Evolutionary conservation across 176 grass and related monocot species (phyloP).

Genomic region (Cymbopogon citratus): DNA sequence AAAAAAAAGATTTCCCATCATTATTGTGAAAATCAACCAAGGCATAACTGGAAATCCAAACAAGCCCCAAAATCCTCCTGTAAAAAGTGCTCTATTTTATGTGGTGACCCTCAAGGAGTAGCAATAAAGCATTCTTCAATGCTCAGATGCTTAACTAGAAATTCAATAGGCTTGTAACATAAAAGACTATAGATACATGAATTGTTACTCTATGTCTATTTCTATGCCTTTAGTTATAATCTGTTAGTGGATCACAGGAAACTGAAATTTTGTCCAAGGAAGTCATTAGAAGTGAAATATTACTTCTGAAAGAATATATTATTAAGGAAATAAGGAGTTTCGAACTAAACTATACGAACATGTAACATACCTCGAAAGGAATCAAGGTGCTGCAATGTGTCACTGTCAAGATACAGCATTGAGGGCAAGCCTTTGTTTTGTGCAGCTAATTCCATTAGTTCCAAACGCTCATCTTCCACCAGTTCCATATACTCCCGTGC

Average conservation of each 20-base stretch:
- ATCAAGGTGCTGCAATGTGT: conserved; percentile 81
- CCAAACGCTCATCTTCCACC: conserved; percentile 91
- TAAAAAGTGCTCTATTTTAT: not conserved
- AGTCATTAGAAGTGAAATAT: not conserved
- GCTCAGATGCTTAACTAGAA: not conserved
- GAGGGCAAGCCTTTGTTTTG: conserved; percentile 76
- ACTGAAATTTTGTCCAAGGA: conserved; percentile 14
- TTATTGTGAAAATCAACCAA: not conserved
- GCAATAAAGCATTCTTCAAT: not conserved
- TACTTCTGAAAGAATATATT: not conserved
- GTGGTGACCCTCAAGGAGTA: not conserved
- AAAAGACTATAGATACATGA: not conserved
- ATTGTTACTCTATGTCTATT: not conserved
- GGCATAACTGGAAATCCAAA: not conserved
- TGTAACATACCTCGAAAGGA: conserved; percentile 74
- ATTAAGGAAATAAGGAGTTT: conserved; percentile 1
- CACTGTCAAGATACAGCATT: conserved; percentile 82
- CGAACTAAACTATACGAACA: conserved; percentile 1
- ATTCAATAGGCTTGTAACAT: not conserved
- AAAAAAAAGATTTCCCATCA: not conserved
- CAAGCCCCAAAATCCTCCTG: not conserved
- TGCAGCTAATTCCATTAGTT: conserved; percentile 93
- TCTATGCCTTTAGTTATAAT: not conserved
- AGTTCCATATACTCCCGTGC: conserved; percentile 91
- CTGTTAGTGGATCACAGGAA: not conserved